Base-by-base conservation (phyloP, 352 stramenopile genomes). In the Globisporangium iwayamae region DNA sequence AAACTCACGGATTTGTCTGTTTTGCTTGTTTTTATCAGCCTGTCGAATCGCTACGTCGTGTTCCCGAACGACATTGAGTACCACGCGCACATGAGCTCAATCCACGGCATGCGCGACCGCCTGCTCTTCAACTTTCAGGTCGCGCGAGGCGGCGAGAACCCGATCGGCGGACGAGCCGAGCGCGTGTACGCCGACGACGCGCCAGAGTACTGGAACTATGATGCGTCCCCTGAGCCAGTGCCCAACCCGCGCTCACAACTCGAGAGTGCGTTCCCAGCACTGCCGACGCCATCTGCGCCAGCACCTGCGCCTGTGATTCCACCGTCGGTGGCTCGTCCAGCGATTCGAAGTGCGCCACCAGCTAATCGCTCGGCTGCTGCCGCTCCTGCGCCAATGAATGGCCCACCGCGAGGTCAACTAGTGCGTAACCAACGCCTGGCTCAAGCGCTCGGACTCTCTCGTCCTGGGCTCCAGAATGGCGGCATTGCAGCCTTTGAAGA, bases 1-100 rank as follows among this genome's bases (percentile, higher is more conserved):
- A 41, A 14, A 14, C 36, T 41, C 11, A 41, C 36, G 4, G 10
- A 41, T 38, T 6, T 22, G 4, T 8, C 2, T 52, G 25, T 6
- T 6, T 46, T 56, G 14, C 34, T 68, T 20, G 36, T 10, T 47
- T n/a, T 41, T 32, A 11, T 2, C 50, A 91, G 84, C 68, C 73
- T 96, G 30, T 79, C 78, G 13, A 92, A 95, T 69, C 82, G 85
- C 13, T 97, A 93, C 58, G 80, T 95, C 4, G 89, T 96, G 36
- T 97, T 97, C 59, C 59, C 71, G 3, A 93, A 94, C 52, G 78
- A 94, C 38, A 82, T 97, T 38, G 89, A 97, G 60, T 93, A 94
- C 61, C 81, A 94, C 55, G 78, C 80, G 20, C 89, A 96, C 69
- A 92, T 96, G 83, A 78, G 84, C 55, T 79, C 78, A 25, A 74